These are phyloP conservation scores for Penicilliopsis zonata DNA, from an alignment of 495 filamentous ascomycete species.

Conservation along the genomic window DNA sequence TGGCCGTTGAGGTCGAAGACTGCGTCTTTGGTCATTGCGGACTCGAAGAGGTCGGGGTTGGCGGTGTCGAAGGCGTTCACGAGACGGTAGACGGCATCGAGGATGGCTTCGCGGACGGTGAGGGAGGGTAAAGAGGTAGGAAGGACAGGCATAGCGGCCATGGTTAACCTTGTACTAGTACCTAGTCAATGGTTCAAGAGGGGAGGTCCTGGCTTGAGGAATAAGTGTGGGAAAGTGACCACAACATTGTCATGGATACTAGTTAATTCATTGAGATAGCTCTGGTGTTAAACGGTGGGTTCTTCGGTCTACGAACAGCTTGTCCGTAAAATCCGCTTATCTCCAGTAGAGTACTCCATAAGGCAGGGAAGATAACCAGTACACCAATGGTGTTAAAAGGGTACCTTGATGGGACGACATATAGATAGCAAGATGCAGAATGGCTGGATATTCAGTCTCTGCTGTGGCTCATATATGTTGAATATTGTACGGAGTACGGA, in stretches of 20 bases:
- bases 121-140: background rate
- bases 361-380: too few relatives aligned
- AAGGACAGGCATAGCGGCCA: background rate
- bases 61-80: slow-evolving; percentile 15
- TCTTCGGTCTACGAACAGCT: background rate
- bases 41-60: slow-evolving; percentile 15
- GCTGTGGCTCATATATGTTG: too few relatives aligned
- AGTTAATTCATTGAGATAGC: background rate
- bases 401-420: too few relatives aligned
- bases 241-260: background rate
- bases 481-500: too few relatives aligned
- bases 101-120: slow-evolving; percentile 15
- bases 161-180: background rate
- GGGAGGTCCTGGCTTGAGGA: background rate
- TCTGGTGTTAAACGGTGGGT: background rate
- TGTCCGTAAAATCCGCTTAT: background rate
- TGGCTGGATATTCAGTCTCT: too few relatives aligned
- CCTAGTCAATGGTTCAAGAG: background rate
- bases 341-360: background rate
- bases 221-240: background rate
- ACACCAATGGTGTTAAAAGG: too few relatives aligned
- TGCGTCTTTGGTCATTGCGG: slow-evolving; percentile 10
- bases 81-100: slow-evolving; percentile 17
- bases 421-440: too few relatives aligned
- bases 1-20: slow-evolving; percentile 11